Percentiles rank a stretch among this genome's conserved stretches.
Conservation (phyloP, 768 basidiomycete species). For the Brasilioporus rufonigricans region DNA sequence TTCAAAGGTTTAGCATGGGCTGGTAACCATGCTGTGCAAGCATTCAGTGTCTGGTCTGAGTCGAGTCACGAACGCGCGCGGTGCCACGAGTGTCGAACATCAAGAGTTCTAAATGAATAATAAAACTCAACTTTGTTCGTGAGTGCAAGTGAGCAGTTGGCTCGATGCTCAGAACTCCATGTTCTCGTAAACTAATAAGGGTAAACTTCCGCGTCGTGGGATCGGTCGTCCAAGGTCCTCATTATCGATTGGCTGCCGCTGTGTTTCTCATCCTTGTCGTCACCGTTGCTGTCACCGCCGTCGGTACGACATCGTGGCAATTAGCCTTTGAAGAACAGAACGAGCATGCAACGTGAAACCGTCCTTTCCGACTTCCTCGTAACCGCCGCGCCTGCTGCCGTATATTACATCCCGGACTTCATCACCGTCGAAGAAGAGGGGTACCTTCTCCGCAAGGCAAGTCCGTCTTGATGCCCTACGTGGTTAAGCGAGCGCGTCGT, state of each 20-base stretch:
- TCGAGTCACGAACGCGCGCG: background rate
- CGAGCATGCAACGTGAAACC: conserved; percentile 11
- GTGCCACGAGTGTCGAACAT: background rate
- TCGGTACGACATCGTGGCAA: background rate
- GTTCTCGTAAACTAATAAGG: background rate
- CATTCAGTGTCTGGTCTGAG: no score
- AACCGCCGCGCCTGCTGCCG: conserved; percentile 34
- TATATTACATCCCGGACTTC: conserved; percentile 78
- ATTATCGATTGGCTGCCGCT: no score
- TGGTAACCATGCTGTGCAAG: background rate
- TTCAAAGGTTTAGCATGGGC: background rate
- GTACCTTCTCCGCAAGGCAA: conserved; percentile 74
- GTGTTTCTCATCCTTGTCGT: background rate
- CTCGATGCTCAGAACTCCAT: background rate
- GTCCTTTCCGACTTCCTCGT: conserved; percentile 11
- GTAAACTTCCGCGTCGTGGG: conserved; percentile 19
- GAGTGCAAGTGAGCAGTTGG: background rate
- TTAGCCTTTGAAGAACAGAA: conserved; percentile 4
- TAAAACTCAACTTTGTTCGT: conserved; percentile 2
- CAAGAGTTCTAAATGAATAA: background rate
- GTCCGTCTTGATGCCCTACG: conserved; percentile 1
- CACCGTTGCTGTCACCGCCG: background rate
- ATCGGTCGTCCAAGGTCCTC: conserved; percentile 2
- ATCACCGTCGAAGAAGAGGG: conserved; percentile 73
- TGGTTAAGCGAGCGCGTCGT: background rate